phyloP scores from a whole-genome alignment of 2,329 filamentous ascomycete species.

The Fusarium sacchari region DNA sequence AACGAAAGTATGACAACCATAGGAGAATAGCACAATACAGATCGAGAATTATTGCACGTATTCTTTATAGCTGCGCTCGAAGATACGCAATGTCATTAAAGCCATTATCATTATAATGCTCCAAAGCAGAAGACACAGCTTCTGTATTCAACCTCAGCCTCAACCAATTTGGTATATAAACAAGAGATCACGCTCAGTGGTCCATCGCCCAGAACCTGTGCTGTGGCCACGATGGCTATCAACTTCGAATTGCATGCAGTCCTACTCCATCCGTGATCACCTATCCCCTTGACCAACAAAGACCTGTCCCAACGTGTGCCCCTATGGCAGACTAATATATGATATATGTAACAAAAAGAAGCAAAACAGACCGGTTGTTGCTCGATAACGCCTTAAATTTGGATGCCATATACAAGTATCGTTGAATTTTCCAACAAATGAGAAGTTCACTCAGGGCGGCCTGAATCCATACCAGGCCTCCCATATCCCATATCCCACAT shows the following conservation, averaged over 20 bases:
- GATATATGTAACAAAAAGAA: conserved; percentile 11
- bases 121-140: conserved; percentile 31
- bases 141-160: conserved; percentile 35
- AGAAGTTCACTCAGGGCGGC: conserved; percentile 22
- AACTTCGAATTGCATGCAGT: conserved; percentile 20
- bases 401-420: conserved; percentile 14
- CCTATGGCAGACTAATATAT: conserved; percentile 13
- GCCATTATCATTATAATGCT: conserved; percentile 22
- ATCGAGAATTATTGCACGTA: background rate
- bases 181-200: conserved; percentile 14
- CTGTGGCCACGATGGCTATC: conserved; percentile 17
- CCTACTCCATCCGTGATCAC: conserved; percentile 17
- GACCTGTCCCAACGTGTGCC: conserved; percentile 4
- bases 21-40: background rate
- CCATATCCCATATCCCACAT: conserved; percentile 6
- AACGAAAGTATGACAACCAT: background rate
- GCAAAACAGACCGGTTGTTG: conserved; percentile 20
- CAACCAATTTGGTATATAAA: conserved; percentile 40
- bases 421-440: conserved; percentile 29
- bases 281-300: conserved; percentile 1
- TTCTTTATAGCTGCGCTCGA: background rate
- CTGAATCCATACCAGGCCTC: conserved; percentile 18
- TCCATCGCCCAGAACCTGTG: conserved; percentile 21
- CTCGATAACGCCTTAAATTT: conserved; percentile 38
- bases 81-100: conserved; percentile 17